These are phyloP conservation scores for Colletotrichum limetticola DNA, from an alignment of 2,329 filamentous ascomycete species.

Conservation along the genomic window DNA sequence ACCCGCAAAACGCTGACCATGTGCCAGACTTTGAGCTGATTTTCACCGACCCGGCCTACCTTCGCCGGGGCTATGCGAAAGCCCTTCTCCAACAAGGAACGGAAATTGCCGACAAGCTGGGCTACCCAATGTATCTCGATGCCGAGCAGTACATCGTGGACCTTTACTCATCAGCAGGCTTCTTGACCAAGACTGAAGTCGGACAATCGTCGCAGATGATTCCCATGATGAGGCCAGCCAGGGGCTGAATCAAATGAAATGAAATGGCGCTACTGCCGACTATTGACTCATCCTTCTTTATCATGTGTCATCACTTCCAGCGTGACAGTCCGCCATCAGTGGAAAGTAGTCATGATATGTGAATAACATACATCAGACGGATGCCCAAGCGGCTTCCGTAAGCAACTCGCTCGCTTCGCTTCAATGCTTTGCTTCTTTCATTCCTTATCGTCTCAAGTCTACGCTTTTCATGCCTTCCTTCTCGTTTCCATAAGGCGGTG, in stretches of 20 bases:
- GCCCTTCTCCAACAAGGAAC: slow-evolving; percentile 25
- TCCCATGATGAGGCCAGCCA: slow-evolving; percentile 35
- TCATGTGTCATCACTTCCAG: neutral
- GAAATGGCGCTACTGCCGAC: neutral
- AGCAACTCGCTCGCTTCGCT: slow-evolving; percentile 15
- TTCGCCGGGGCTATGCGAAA: slow-evolving; percentile 29
- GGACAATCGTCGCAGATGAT: slow-evolving; percentile 27
- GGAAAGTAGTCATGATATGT: neutral
- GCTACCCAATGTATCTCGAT: slow-evolving; percentile 35
- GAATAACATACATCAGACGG: slow-evolving; percentile 12
- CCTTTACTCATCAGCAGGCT: slow-evolving; percentile 34
- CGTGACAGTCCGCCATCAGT: neutral
- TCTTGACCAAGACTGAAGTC: slow-evolving; percentile 13
- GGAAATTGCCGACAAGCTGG: slow-evolving; percentile 28
- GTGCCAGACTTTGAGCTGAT: slow-evolving; percentile 34
- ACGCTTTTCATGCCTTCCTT: neutral
- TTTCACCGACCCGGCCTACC: slow-evolving; percentile 34
- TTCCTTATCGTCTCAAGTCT: slow-evolving; percentile 3
- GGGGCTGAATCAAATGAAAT: neutral
- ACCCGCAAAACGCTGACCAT: neutral
- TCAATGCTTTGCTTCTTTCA: slow-evolving; percentile 2
- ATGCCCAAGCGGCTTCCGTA: neutral
- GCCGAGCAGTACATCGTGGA: slow-evolving; percentile 29
- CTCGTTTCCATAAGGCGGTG: slow-evolving; percentile 4
- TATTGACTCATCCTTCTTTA: neutral